These are phyloP conservation scores for Globisporangium cederbergense DNA, from an alignment of 352 stramenopile genomes.

Conservation along the genomic window DNA sequence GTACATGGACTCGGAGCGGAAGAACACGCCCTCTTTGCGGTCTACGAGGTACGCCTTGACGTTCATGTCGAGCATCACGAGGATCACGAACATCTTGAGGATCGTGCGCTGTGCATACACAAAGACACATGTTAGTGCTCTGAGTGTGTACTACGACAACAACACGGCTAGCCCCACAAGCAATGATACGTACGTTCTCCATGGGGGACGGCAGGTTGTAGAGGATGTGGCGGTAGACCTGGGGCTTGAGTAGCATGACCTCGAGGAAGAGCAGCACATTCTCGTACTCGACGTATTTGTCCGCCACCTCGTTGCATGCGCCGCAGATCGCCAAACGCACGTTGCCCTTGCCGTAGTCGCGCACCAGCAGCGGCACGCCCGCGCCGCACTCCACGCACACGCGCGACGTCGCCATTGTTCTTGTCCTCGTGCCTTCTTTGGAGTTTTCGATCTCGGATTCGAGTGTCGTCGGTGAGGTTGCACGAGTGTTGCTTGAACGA, in stretches of 20 bases:
- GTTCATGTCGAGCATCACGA: constrained; percentile 86
- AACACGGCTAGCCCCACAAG: neutral
- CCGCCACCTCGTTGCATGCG: constrained; percentile 64
- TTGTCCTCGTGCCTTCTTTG: neutral
- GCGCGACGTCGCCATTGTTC: constrained; percentile 12
- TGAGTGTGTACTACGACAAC: neutral
- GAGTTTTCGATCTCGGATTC: too few relatives aligned
- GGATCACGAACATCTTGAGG: constrained; percentile 73
- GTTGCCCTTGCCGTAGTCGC: constrained; percentile 86
- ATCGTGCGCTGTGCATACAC: constrained; percentile 33
- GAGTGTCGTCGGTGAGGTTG: constrained; percentile 1
- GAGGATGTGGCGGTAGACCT: constrained; percentile 84
- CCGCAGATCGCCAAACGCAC: constrained; percentile 71
- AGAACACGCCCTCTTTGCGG: constrained; percentile 51
- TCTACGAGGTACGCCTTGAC: constrained; percentile 83
- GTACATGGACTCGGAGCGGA: constrained; percentile 62
- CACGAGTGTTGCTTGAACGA: constrained; percentile 24
- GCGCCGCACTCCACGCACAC: constrained; percentile 82
- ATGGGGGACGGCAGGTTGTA: constrained; percentile 67
- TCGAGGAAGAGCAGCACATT: constrained; percentile 83
- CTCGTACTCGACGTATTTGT: constrained; percentile 90
- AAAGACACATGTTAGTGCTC: neutral
- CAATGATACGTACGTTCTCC: constrained; percentile 16
- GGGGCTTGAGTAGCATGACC: constrained; percentile 78
- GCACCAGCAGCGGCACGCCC: constrained; percentile 56